Conservation (phyloP, 352 stramenopile species). For the Globisporangium takayamanum region DNA sequence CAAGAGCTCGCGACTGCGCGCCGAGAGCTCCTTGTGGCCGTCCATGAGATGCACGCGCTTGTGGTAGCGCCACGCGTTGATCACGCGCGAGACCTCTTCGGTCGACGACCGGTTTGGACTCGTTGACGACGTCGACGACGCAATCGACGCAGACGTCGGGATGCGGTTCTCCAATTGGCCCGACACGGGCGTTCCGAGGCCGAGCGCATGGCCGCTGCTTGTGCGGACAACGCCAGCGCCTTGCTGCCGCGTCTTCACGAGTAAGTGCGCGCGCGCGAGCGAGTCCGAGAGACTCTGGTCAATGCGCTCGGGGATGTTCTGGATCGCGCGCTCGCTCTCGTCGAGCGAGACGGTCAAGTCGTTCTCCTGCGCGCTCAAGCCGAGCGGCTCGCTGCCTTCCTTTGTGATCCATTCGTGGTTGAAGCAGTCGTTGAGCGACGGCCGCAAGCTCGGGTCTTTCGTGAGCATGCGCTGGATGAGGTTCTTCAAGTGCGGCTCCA, state of each 20-base stretch:
- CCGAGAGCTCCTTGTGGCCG: slow-evolving; percentile 80
- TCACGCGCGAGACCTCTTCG: slow-evolving; percentile 74
- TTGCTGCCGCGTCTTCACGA: slow-evolving; percentile 73
- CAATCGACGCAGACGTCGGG: slow-evolving; percentile 26
- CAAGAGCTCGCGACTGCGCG: slow-evolving; percentile 66
- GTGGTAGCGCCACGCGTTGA: slow-evolving; percentile 78
- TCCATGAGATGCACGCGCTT: slow-evolving; percentile 86
- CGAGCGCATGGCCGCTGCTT: slow-evolving; percentile 34
- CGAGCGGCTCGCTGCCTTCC: slow-evolving; percentile 86
- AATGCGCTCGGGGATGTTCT: slow-evolving; percentile 84
- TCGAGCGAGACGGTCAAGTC: slow-evolving; percentile 75
- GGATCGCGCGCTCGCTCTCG: slow-evolving; percentile 79
- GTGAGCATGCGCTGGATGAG: slow-evolving; percentile 88
- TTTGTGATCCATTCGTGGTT: slow-evolving; percentile 91
- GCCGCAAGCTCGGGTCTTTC: slow-evolving; percentile 79
- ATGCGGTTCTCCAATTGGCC: slow-evolving; percentile 45
- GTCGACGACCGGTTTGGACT: slow-evolving; percentile 54
- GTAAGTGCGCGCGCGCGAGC: slow-evolving; percentile 62
- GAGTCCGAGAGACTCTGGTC: slow-evolving; percentile 70
- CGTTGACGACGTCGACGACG: slow-evolving; percentile 24
- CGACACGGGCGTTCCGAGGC: slow-evolving; percentile 29
- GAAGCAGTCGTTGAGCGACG: slow-evolving; percentile 79
- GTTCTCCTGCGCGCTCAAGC: slow-evolving; percentile 37
- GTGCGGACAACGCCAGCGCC: slow-evolving; percentile 35
- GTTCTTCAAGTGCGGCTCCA: slow-evolving; percentile 88